A percentile compares a stretch with the other conserved stretches of the same genome.
Evolutionary conservation across 257 asterid genomes (phyloP).

Genomic region (Agastache rugosa): DNA sequence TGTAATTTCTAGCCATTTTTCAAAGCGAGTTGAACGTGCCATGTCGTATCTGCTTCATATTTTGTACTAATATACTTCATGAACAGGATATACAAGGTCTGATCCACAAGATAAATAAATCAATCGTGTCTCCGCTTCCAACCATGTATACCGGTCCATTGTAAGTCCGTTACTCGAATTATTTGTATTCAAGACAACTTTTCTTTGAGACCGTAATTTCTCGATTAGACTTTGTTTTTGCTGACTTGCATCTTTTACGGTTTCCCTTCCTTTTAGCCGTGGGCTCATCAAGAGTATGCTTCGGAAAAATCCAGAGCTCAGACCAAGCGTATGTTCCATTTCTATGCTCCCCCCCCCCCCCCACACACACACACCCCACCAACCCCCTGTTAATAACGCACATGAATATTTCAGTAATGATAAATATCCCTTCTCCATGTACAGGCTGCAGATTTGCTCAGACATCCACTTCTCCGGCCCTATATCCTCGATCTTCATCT

Average conservation of each 20-base stretch:
- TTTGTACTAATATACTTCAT: slow-evolving; percentile 26
- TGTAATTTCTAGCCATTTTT: background rate
- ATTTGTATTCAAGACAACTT: background rate
- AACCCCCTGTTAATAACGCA: background rate
- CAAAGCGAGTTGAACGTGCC: background rate
- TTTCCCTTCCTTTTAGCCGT: slow-evolving; percentile 58
- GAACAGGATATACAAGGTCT: slow-evolving; percentile 97
- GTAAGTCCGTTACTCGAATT: slow-evolving; percentile 59
- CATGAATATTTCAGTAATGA: background rate
- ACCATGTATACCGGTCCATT: slow-evolving; percentile 81
- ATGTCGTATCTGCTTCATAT: background rate
- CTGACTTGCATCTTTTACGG: slow-evolving; percentile 18
- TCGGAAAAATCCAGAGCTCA: slow-evolving; percentile 81
- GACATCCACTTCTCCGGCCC: slow-evolving; percentile 85
- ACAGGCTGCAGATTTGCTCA: slow-evolving; percentile 92
- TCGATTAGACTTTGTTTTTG: slow-evolving; percentile 10
- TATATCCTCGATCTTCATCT: slow-evolving; percentile 65
- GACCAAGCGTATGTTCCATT: slow-evolving; percentile 80
- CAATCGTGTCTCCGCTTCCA: slow-evolving; percentile 90
- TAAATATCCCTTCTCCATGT: slow-evolving; percentile 4
- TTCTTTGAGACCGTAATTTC: background rate
- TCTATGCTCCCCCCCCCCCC: background rate
- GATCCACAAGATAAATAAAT: slow-evolving; percentile 90
- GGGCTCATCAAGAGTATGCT: slow-evolving; percentile 96
- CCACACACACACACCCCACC: no score